A percentile compares a stretch with the other conserved stretches of the same genome.
phyloP scores from a whole-genome alignment of 176 grass and related monocot species.

The Typha latifolia region DNA sequence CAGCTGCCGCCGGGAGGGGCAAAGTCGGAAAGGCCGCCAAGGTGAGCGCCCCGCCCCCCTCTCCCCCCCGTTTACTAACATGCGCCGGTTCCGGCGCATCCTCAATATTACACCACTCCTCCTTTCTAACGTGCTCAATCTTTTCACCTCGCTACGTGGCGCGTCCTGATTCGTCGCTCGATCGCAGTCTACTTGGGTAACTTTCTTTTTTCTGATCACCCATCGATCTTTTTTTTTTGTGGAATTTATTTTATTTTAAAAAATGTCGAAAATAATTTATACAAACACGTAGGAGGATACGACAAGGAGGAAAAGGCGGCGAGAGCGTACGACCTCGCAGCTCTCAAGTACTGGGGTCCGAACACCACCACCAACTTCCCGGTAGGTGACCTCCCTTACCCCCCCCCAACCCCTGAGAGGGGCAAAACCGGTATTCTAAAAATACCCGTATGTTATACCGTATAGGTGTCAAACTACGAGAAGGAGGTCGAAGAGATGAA shows the following conservation, averaged over 20 bases:
- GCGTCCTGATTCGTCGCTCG: neutral
- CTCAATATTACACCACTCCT: neutral
- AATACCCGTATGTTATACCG: slow-evolving; percentile 1
- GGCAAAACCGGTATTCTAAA: neutral
- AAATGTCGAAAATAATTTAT: neutral
- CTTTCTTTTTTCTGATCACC: neutral
- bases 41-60: slow-evolving; percentile 18
- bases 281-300: slow-evolving; percentile 68
- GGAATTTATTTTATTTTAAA: neutral
- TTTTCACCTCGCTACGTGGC: neutral
- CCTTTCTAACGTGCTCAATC: neutral
- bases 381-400: slow-evolving; percentile 24
- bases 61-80: neutral
- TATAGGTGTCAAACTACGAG: slow-evolving; percentile 65
- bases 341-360: slow-evolving; percentile 79
- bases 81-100: neutral
- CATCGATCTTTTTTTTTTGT: too few species aligned
- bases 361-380: slow-evolving; percentile 83
- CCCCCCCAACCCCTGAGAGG: neutral
- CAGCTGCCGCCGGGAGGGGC: slow-evolving; percentile 90
- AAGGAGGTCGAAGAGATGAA: slow-evolving; percentile 92
- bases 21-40: slow-evolving; percentile 96
- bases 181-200: slow-evolving; percentile 76
- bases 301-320: slow-evolving; percentile 93
- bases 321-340: slow-evolving; percentile 80